phyloP scores from a whole-genome alignment of 371 early-diverging fungal species.

The Zancudomyces culisetae region DNA sequence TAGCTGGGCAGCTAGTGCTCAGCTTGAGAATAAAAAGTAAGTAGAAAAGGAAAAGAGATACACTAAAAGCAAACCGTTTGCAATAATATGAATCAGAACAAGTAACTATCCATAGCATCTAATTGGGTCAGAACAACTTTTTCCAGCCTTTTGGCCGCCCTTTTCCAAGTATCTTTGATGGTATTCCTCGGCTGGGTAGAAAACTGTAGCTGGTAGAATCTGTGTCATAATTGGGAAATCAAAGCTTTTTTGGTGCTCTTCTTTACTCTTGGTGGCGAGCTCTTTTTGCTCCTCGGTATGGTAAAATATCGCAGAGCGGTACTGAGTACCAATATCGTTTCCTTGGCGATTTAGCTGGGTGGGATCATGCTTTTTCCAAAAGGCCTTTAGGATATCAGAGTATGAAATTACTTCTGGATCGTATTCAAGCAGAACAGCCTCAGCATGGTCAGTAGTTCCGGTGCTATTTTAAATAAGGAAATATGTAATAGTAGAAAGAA shows the following conservation, averaged over 20 bases:
- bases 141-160: conserved; percentile 27
- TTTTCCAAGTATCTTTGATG: conserved; percentile 69
- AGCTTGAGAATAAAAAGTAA: too few species aligned
- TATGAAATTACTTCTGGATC: conserved; percentile 49
- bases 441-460: conserved; percentile 43
- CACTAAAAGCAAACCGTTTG: too few species aligned
- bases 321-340: conserved; percentile 60
- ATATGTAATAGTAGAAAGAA: too few species aligned
- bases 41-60: too few species aligned
- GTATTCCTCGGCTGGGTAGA: conserved; percentile 74
- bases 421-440: conserved; percentile 57
- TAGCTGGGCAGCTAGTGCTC: too few species aligned
- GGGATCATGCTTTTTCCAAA: conserved; percentile 72
- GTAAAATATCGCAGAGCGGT: conserved; percentile 73
- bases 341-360: conserved; percentile 42
- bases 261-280: conserved; percentile 48
- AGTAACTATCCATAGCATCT: conserved; percentile 22
- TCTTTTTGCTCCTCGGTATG: conserved; percentile 47
- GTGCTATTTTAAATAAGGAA: conserved; percentile 3
- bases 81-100: too few species aligned
- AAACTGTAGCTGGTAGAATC: conserved; percentile 45
- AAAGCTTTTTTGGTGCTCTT: conserved; percentile 37
- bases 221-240: conserved; percentile 47
- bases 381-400: conserved; percentile 50
- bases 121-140: conserved; percentile 21